Evolutionary conservation across 2,329 filamentous ascomycete species (phyloP).

Genomic region (Cladosporium velox): DNA sequence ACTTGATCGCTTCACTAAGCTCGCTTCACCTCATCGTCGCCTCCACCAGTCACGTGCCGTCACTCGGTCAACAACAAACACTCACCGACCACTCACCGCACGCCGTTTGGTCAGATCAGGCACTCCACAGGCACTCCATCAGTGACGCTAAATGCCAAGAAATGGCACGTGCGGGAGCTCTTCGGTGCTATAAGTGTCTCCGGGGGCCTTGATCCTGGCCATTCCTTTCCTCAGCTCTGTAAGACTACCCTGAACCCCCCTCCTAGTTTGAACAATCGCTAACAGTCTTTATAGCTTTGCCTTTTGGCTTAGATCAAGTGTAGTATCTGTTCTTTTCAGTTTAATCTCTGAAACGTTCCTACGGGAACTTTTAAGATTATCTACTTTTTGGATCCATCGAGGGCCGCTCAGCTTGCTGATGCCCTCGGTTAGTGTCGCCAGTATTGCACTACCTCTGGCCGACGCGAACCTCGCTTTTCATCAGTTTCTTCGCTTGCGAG

Average conservation of each 20-base stretch:
- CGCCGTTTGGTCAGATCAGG: background rate
- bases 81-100: background rate
- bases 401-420: conserved; percentile 20
- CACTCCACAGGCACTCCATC: background rate
- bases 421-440: conserved; percentile 19
- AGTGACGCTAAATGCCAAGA: background rate
- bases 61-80: background rate
- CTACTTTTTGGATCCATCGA: conserved; percentile 18
- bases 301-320: conserved; percentile 20
- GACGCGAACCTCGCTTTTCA: conserved; percentile 18
- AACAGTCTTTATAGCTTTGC: background rate
- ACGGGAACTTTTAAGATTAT: conserved; percentile 16
- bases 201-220: no score
- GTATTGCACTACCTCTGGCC: conserved; percentile 19
- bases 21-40: background rate
- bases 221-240: no score
- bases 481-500: conserved; percentile 16
- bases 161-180: background rate
- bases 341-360: conserved; percentile 20
- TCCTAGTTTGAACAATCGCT: background rate
- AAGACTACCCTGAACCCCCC: no score
- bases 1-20: background rate
- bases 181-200: background rate
- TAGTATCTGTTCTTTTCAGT: conserved; percentile 22
- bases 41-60: background rate